Evolutionary conservation across 257 asterid species (phyloP).

Genomic region (Nicotiana knightiana): DNA sequence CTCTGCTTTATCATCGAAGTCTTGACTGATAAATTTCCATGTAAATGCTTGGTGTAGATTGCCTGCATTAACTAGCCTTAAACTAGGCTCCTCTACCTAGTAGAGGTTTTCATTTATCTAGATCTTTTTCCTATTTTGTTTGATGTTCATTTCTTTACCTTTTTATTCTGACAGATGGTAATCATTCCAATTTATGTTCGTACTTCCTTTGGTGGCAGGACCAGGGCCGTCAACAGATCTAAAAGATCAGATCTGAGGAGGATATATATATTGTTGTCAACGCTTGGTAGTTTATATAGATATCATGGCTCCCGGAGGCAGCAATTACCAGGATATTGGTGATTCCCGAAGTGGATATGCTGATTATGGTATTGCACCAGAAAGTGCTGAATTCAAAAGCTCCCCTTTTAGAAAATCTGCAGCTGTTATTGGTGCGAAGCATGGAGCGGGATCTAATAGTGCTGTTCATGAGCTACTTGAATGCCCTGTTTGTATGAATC

Average conservation of each 20-base stretch:
- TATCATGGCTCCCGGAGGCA: slow-evolving; percentile 51
- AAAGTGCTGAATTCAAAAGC: slow-evolving; percentile 37
- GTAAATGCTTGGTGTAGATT: not conserved
- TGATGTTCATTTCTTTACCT: not conserved
- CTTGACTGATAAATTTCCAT: not conserved
- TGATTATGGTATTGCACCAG: slow-evolving; percentile 41
- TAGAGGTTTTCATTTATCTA: not conserved
- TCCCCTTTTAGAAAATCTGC: slow-evolving; percentile 41
- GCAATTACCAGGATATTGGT: slow-evolving; percentile 30
- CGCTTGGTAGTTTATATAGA: slow-evolving; percentile 16
- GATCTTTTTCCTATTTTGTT: not conserved
- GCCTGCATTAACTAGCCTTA: not conserved
- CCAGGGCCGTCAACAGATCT: not conserved
- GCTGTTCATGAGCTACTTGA: slow-evolving; percentile 72
- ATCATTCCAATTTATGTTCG: not conserved
- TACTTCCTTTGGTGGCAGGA: slow-evolving; percentile 2
- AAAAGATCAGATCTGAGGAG: slow-evolving; percentile 4
- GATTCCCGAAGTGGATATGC: slow-evolving; percentile 29
- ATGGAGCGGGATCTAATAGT: slow-evolving; percentile 40
- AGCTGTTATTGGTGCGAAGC: slow-evolving; percentile 32
- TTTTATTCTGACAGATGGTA: not conserved
- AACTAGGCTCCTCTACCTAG: not conserved
- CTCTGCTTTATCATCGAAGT: not conserved
- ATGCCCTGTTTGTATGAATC: slow-evolving; percentile 66
- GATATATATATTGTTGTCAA: slow-evolving; percentile 10